Conservation (phyloP, 805 yeast species). For the Blastobotrys attinorum region DNA sequence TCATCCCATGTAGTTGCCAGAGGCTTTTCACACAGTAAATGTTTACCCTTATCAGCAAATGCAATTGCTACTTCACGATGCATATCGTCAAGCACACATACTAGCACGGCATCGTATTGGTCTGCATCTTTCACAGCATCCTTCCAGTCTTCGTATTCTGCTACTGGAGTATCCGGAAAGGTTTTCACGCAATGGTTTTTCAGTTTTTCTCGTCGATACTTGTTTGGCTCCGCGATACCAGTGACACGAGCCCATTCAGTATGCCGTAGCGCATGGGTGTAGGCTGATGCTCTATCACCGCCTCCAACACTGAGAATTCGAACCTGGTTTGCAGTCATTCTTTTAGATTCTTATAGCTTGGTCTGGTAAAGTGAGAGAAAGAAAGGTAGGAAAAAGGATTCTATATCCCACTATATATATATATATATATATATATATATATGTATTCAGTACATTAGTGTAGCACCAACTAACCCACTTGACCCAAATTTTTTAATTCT, state of each 20-base stretch:
- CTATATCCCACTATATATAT: too few relatives aligned
- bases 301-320: conserved; percentile 15
- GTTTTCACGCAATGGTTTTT: neutral
- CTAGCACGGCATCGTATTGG: conserved; percentile 18
- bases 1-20: conserved; percentile 21
- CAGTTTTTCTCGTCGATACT: conserved; percentile 9
- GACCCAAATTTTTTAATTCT: too few relatives aligned
- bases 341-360: too few relatives aligned
- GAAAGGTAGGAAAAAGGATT: too few relatives aligned
- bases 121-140: conserved; percentile 15
- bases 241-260: conserved; percentile 13
- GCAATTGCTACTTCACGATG: conserved; percentile 22
- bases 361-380: too few relatives aligned
- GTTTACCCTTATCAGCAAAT: conserved; percentile 20
- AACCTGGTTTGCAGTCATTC: neutral
- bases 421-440: too few relatives aligned
- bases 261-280: conserved; percentile 13
- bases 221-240: conserved; percentile 17
- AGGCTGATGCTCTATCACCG: conserved; percentile 17
- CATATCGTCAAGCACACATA: conserved; percentile 20
- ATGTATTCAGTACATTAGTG: too few relatives aligned
- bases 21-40: conserved; percentile 23
- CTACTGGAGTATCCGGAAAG: conserved; percentile 2
- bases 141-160: conserved; percentile 16
- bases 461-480: too few relatives aligned